A percentile compares a stretch with the other conserved stretches of the same genome.
phyloP scores from a whole-genome alignment of 2,329 filamentous ascomycete genomes.

The Ceratocystis destructans region DNA sequence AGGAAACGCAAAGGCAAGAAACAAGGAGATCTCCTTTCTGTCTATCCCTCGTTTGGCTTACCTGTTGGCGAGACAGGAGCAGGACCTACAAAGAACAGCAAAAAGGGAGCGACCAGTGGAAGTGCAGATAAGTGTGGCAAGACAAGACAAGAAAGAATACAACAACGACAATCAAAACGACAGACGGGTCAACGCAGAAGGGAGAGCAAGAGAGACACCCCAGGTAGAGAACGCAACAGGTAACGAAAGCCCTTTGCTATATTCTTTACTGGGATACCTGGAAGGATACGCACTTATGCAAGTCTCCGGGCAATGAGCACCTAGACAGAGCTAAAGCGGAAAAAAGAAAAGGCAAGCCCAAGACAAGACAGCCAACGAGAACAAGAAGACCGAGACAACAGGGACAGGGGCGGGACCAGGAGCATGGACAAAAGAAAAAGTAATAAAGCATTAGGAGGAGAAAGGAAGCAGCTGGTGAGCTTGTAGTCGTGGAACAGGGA shows the following conservation, averaged over 20 bases:
- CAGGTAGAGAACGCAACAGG: neutral
- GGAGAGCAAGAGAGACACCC: neutral
- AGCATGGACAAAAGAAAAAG: neutral
- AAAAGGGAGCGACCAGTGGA: neutral
- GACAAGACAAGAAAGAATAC: neutral
- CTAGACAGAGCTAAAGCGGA: no score
- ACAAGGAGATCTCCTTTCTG: neutral
- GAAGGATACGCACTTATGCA: no score
- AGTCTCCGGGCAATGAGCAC: no score
- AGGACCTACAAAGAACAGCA: neutral
- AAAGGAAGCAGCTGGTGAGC: neutral
- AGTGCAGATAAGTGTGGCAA: neutral
- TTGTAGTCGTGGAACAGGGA: neutral
- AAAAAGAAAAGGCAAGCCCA: neutral
- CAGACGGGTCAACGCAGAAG: neutral
- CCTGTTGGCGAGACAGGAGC: neutral
- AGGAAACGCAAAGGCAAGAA: neutral
- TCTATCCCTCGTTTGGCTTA: neutral
- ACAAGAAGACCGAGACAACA: conserved; percentile 2
- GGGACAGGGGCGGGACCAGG: conserved; percentile 1
- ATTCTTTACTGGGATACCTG: no score
- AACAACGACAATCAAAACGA: neutral
- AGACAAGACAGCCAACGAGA: neutral
- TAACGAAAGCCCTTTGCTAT: neutral
- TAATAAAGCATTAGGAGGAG: neutral